A percentile compares a stretch with the other conserved stretches of the same genome.
phyloP scores from a whole-genome alignment of 148 eudicot species.

The Fagopyrum homotropicum region DNA sequence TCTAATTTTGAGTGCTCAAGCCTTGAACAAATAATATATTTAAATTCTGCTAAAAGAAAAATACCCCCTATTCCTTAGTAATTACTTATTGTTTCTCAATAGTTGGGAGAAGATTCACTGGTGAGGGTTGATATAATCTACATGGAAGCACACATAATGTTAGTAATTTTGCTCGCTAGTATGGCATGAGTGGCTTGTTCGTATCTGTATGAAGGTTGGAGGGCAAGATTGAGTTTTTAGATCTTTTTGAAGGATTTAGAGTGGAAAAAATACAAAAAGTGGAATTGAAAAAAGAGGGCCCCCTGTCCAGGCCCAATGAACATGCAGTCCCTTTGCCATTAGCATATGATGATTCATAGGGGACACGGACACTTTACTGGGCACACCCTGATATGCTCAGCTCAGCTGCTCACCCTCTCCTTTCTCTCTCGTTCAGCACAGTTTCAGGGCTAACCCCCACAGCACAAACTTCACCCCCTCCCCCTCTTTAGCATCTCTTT shows the following conservation, averaged over 20 bases:
- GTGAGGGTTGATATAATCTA: constrained; percentile 80
- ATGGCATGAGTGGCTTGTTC: constrained; percentile 92
- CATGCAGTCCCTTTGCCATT: constrained; percentile 2
- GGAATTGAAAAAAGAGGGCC: neutral
- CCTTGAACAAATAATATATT: neutral
- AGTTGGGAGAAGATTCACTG: too few relatives aligned
- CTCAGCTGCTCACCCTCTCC: constrained; percentile 46
- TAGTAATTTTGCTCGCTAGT: constrained; percentile 83
- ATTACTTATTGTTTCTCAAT: constrained; percentile 2
- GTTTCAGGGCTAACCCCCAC: neutral
- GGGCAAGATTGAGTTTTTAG: neutral
- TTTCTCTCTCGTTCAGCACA: constrained; percentile 14
- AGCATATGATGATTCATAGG: constrained; percentile 31
- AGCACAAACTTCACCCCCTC: constrained; percentile 14
- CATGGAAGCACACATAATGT: constrained; percentile 65
- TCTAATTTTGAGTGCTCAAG: neutral
- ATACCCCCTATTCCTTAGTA: neutral
- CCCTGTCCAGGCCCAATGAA: neutral
- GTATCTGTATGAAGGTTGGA: constrained; percentile 57
- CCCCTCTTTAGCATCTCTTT: constrained; percentile 31
- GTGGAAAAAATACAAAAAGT: neutral
- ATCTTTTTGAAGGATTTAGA: neutral
- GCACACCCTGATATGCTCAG: constrained; percentile 34
- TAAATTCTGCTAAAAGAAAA: neutral
- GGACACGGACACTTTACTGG: constrained; percentile 31